Percentiles rank a stretch among this genome's conserved stretches.
phyloP scores from a whole-genome alignment of 2,329 filamentous ascomycete genomes.

The Talaromyces marneffei region DNA sequence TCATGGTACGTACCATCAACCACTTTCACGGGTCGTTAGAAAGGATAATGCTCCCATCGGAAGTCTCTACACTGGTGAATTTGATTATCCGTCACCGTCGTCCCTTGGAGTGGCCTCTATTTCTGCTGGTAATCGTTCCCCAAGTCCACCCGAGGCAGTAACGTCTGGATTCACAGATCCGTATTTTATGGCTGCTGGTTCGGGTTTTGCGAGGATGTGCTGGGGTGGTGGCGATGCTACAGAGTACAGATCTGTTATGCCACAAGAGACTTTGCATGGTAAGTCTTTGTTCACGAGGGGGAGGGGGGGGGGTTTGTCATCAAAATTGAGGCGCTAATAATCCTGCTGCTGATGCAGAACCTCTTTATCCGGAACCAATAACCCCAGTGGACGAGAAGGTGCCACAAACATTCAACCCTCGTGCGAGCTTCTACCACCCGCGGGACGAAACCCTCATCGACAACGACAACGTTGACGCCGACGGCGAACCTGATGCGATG shows the following conservation, averaged over 20 bases:
- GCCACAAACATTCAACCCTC: constrained; percentile 5
- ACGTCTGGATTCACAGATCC: no score
- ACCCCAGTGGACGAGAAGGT: neutral
- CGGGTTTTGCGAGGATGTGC: neutral
- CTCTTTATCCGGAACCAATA: constrained; percentile 16
- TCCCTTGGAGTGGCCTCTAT: constrained; percentile 14
- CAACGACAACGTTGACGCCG: constrained; percentile 13
- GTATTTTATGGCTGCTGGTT: neutral
- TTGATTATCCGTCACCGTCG: constrained; percentile 8
- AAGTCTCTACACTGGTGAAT: neutral
- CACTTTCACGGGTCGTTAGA: constrained; percentile 5
- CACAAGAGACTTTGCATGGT: constrained; percentile 20
- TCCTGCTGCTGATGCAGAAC: neutral
- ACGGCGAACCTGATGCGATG: constrained; percentile 7
- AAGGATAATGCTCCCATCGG: neutral
- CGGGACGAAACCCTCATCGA: neutral
- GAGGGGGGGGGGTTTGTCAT: no score
- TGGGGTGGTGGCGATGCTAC: constrained; percentile 18
- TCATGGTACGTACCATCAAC: constrained; percentile 2
- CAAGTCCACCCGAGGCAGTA: no score
- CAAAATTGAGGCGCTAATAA: neutral
- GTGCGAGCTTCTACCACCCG: neutral
- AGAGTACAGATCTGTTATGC: constrained; percentile 18
- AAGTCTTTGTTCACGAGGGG: neutral
- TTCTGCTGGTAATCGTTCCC: constrained; percentile 23